Evolutionary conservation across 2,329 filamentous ascomycete genomes (phyloP).

Genomic region (Hypoxylon sp.): DNA sequence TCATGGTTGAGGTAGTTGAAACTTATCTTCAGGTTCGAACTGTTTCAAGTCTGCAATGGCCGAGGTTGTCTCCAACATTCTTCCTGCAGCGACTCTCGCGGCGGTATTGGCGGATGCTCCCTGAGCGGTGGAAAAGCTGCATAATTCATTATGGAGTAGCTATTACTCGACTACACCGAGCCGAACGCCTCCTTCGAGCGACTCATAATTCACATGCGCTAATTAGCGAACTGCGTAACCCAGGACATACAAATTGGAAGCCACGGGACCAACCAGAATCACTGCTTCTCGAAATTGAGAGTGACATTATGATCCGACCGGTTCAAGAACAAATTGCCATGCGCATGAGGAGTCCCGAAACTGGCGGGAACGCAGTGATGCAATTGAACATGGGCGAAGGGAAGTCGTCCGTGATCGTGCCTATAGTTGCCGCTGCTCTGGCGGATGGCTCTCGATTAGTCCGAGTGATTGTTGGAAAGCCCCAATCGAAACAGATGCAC

Average conservation of each 20-base stretch:
- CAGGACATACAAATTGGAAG: constrained; percentile 69
- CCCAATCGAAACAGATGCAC: constrained; percentile 71
- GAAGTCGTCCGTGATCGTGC: constrained; percentile 77
- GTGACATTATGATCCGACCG: constrained; percentile 69
- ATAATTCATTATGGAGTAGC: constrained; percentile 58
- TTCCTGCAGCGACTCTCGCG: constrained; percentile 54
- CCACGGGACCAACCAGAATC: constrained; percentile 67
- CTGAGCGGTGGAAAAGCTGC: constrained; percentile 52
- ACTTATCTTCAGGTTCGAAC: neutral
- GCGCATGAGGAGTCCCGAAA: constrained; percentile 64
- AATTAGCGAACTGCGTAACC: constrained; percentile 60
- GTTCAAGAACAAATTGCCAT: constrained; percentile 70
- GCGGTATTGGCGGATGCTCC: constrained; percentile 48
- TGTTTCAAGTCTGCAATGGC: constrained; percentile 27
- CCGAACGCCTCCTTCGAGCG: constrained; percentile 55
- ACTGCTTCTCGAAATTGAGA: constrained; percentile 75
- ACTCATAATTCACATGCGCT: constrained; percentile 52
- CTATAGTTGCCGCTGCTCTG: constrained; percentile 69
- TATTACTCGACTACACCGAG: constrained; percentile 58
- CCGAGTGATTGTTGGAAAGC: constrained; percentile 71
- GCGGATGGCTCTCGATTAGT: constrained; percentile 66
- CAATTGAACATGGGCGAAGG: constrained; percentile 81
- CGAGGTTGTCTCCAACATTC: constrained; percentile 53
- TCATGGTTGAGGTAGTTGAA: constrained; percentile 5
- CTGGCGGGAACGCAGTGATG: constrained; percentile 65